Evolutionary conservation across 352 stramenopile species (phyloP).

Genomic region (Globisporangium camurandrum): DNA sequence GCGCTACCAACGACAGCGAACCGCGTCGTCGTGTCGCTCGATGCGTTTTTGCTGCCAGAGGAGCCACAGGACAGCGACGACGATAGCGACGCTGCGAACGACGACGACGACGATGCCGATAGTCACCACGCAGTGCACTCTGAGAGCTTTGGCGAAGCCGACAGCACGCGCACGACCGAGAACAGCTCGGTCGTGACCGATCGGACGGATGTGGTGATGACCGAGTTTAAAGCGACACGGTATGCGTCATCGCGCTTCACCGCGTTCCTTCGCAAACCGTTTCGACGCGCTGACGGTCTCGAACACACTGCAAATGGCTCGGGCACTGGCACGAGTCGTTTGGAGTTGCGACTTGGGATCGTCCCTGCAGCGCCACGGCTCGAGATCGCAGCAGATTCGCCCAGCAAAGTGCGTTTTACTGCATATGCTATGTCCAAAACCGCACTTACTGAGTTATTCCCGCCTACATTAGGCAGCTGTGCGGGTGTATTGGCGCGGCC

Average conservation of each 20-base stretch:
- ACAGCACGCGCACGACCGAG: conserved; percentile 62
- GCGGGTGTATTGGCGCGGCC: conserved; percentile 43
- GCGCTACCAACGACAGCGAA: no score
- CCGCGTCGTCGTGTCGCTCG: conserved; percentile 9
- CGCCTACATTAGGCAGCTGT: conserved; percentile 43
- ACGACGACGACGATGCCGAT: conserved; percentile 51
- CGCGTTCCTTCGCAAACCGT: conserved; percentile 61
- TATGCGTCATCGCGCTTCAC: conserved; percentile 57
- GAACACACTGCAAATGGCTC: no score
- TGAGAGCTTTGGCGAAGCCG: conserved; percentile 67
- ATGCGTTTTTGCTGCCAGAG: conserved; percentile 29
- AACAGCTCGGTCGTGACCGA: conserved; percentile 67
- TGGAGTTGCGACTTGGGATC: conserved; percentile 29
- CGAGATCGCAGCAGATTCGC: conserved; percentile 42
- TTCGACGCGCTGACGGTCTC: conserved; percentile 48
- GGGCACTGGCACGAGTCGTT: conserved; percentile 22
- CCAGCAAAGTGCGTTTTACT: conserved; percentile 36
- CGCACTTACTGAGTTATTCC: neutral
- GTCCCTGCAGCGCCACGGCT: conserved; percentile 35
- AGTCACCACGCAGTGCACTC: conserved; percentile 67
- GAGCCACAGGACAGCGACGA: conserved; percentile 31
- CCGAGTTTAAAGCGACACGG: conserved; percentile 34
- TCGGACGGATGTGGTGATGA: conserved; percentile 33
- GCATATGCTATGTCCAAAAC: neutral
- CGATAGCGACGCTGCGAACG: conserved; percentile 41